Base-by-base conservation (phyloP, 2,329 filamentous ascomycete species). In the Ascochyta lentis region DNA sequence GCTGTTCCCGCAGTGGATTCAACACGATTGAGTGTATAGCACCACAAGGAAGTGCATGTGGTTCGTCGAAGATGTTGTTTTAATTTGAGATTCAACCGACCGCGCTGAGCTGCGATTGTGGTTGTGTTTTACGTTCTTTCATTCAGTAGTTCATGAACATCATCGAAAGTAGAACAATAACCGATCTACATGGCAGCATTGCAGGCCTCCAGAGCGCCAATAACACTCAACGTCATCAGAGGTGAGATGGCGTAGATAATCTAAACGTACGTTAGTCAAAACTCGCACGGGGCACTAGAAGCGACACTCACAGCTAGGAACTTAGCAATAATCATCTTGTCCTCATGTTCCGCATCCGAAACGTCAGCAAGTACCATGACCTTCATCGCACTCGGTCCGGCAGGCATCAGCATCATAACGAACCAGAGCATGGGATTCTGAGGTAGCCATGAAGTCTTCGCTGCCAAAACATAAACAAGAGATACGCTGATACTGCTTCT, bases 351-450 rank as follows among this genome's bases (percentile, higher is more conserved):
- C n/a, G 73, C 73, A 4, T 77, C 78, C 23, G 77, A 77, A 1
- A 84, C 74, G 51, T 84, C 82, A 4, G 82, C 80, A 23, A 85
- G 67, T 0, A 80, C 80, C 6, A 79, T 80, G 42, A 83, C 73
- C 27, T 83, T 81, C 79, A 85, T 77, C 0, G 83, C 82, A 1
- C 82, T 81, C 19, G 83, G 83, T 0, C 84, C 83, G 0, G 79
- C 78, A 0, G 84, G 82, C 80, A 85, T 85, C 26, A 86, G 65
- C 83, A 86, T 86, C 80, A 86, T 80, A 3, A 75, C 78, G 64
- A 89, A 89, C 86, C 86, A 89, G 29, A 90, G 72, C 60, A 89
- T 83, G 0, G 86, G 86, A 65, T 90, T 87, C 3, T 77, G 63
- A 3, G 78, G 77, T 2, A 90, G 66, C 3, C 84, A 35, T 0